phyloP scores from a whole-genome alignment of 2,329 filamentous ascomycete species.

The Curvularia eragrostidis region DNA sequence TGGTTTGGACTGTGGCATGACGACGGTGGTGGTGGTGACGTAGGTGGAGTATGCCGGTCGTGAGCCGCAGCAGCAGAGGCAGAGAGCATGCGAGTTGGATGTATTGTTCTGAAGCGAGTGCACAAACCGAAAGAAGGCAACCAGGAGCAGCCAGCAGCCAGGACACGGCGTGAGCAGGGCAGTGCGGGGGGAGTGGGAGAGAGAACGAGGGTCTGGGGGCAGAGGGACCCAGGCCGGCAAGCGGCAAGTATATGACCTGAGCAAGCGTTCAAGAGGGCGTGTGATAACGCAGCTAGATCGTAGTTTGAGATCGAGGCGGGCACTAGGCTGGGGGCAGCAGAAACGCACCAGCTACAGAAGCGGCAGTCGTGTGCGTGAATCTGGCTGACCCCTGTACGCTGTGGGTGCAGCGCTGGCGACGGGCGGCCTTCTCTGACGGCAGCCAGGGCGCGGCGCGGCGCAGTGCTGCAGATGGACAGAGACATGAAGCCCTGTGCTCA shows the following conservation, averaged over 20 bases:
- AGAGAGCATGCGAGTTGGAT: not conserved
- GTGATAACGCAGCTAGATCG: slow-evolving; percentile 41
- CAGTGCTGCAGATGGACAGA: slow-evolving; percentile 19
- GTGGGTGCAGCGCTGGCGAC: slow-evolving; percentile 35
- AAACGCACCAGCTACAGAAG: slow-evolving; percentile 35
- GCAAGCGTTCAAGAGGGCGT: slow-evolving; percentile 32
- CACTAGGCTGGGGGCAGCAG: slow-evolving; percentile 34
- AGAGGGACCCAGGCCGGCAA: slow-evolving; percentile 22
- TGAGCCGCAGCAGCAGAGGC: slow-evolving; percentile 2
- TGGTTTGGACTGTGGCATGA: slow-evolving; percentile 65
- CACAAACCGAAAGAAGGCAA: slow-evolving; percentile 13
- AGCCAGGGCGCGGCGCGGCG: slow-evolving; percentile 16
- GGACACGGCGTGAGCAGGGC: slow-evolving; percentile 11
- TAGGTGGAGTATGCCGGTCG: slow-evolving; percentile 11
- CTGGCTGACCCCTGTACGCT: slow-evolving; percentile 31
- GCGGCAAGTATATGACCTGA: slow-evolving; percentile 40
- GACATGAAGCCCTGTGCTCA: slow-evolving; percentile 36
- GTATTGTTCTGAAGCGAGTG: slow-evolving; percentile 10
- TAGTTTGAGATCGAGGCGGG: slow-evolving; percentile 40
- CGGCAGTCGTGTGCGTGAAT: slow-evolving; percentile 39
- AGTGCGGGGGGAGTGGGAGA: slow-evolving; percentile 21
- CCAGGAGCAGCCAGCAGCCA: not conserved
- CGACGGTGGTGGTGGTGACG: slow-evolving; percentile 4
- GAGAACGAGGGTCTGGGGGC: slow-evolving; percentile 15
- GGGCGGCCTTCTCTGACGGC: slow-evolving; percentile 29